Conservation (phyloP, 345 rosid genomes). For the Moricandia arvensis region DNA sequence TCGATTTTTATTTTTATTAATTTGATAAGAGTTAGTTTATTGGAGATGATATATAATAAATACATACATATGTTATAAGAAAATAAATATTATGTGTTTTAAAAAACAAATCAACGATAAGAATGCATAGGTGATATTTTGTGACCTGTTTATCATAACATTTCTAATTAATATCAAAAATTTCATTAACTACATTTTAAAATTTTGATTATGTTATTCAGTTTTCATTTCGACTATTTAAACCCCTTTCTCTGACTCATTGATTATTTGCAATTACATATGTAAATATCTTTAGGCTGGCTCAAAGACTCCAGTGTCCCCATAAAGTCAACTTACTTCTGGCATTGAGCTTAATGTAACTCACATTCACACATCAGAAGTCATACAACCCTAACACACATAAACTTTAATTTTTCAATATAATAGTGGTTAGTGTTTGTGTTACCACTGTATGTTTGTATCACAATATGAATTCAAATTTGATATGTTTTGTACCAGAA, state of each 20-base stretch:
- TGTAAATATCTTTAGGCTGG: background rate
- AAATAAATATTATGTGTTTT: too few species aligned
- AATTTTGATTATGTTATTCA: background rate
- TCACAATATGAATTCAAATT: too few species aligned
- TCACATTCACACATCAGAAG: slow-evolving; percentile 11
- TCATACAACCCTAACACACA: background rate
- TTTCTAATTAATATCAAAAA: too few species aligned
- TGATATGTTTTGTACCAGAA: too few species aligned
- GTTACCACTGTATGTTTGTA: too few species aligned
- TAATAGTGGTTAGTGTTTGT: too few species aligned
- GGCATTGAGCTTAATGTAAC: background rate
- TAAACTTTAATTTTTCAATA: background rate
- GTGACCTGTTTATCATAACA: background rate
- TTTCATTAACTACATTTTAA: background rate
- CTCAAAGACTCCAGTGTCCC: background rate
- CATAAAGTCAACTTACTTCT: background rate
- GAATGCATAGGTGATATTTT: background rate
- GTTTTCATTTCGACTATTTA: background rate
- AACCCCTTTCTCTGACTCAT: background rate
- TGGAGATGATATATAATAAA: background rate
- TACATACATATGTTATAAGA: background rate
- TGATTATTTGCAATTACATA: background rate
- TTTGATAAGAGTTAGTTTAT: background rate
- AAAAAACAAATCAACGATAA: background rate
- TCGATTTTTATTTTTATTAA: too few species aligned